phyloP scores from a whole-genome alignment of 2,329 filamentous ascomycete species.

The Aspergillus ruber region DNA sequence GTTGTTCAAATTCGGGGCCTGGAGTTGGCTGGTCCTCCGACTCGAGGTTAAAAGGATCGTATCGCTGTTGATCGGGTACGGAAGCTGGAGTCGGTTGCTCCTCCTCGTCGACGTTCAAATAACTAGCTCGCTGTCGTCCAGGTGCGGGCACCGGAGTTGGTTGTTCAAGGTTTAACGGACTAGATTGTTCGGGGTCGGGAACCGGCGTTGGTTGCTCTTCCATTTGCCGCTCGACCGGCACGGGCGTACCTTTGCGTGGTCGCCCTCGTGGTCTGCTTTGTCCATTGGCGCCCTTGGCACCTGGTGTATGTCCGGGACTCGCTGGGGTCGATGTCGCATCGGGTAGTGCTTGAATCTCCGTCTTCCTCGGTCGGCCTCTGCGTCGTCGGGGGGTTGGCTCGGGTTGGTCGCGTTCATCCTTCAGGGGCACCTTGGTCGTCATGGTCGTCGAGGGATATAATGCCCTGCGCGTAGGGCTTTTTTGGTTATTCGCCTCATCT shows the following conservation, averaged over 20 bases:
- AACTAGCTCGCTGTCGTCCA: no score
- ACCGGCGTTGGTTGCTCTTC: background rate
- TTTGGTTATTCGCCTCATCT: slow-evolving; percentile 15
- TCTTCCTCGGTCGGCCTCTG: slow-evolving; percentile 40
- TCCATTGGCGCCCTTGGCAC: slow-evolving; percentile 20
- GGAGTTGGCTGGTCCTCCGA: slow-evolving; percentile 7
- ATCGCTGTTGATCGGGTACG: no score
- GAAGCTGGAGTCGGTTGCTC: slow-evolving; percentile 3
- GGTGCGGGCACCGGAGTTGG: background rate
- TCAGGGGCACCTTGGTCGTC: slow-evolving; percentile 39
- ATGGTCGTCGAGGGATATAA: slow-evolving; percentile 22
- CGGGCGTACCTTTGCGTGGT: slow-evolving; percentile 30
- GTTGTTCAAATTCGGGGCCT: slow-evolving; percentile 4
- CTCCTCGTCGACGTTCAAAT: slow-evolving; percentile 8
- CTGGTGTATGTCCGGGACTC: slow-evolving; percentile 27
- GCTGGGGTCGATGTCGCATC: slow-evolving; percentile 30
- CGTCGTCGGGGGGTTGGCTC: slow-evolving; percentile 35
- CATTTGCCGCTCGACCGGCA: slow-evolving; percentile 10
- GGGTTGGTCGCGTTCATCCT: slow-evolving; percentile 25
- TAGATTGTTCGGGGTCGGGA: background rate
- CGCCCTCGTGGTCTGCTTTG: slow-evolving; percentile 32
- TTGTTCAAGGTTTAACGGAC: no score
- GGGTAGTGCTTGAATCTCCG: slow-evolving; percentile 20
- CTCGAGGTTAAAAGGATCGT: no score
- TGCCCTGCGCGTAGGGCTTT: slow-evolving; percentile 26